A percentile compares a stretch with the other conserved stretches of the same genome.
These are phyloP conservation scores for Nemania sp. DNA, from an alignment of 2,329 filamentous ascomycete species.

Conservation along the genomic window DNA sequence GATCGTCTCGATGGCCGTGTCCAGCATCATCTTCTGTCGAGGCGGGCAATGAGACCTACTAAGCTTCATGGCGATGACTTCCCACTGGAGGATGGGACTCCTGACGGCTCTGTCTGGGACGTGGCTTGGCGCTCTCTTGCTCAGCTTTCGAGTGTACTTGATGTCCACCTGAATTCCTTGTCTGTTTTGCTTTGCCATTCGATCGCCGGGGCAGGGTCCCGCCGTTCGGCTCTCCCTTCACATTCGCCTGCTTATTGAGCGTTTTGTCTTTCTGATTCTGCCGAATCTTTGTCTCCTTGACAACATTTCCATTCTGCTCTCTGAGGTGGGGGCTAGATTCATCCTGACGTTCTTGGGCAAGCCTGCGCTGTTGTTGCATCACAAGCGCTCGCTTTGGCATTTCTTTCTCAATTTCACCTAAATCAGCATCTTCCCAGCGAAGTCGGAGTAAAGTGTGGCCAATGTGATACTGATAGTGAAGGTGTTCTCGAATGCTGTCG, in stretches of 20 bases:
- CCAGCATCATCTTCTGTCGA: not conserved
- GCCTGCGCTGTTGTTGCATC: slow-evolving; percentile 11
- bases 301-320: slow-evolving; percentile 9
- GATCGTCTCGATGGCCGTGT: slow-evolving; percentile 1
- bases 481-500: slow-evolving; percentile 67
- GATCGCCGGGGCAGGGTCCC: slow-evolving; percentile 5
- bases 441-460: slow-evolving; percentile 68
- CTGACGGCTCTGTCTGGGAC: slow-evolving; percentile 9
- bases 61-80: slow-evolving; percentile 3
- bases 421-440: slow-evolving; percentile 68
- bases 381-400: slow-evolving; percentile 11
- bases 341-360: not conserved
- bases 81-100: slow-evolving; percentile 12
- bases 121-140: slow-evolving; percentile 14
- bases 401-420: slow-evolving; percentile 27
- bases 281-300: not conserved
- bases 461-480: slow-evolving; percentile 69
- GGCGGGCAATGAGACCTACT: not conserved
- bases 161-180: not conserved
- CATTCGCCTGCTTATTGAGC: slow-evolving; percentile 8
- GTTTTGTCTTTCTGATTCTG: slow-evolving; percentile 9
- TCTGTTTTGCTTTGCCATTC: slow-evolving; percentile 10
- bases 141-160: slow-evolving; percentile 3
- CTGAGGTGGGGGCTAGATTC: not conserved
- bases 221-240: slow-evolving; percentile 7